phyloP scores from a whole-genome alignment of 768 basidiomycete genomes.

The Psilocybe subaeruginosa region DNA sequence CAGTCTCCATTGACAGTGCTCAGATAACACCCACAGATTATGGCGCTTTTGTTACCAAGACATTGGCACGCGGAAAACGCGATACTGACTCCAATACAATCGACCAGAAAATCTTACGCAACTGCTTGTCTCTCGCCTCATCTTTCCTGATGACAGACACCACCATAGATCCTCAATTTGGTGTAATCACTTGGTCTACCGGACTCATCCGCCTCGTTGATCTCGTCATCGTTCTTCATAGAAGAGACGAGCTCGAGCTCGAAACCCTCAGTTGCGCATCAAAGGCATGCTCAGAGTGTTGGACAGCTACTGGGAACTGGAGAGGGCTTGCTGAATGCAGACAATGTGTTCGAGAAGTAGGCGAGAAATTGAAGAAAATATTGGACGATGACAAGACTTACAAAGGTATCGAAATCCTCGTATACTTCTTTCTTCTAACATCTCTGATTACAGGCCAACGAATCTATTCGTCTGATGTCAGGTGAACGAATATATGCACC shows the following conservation, averaged over 20 bases:
- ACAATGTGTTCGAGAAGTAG: slow-evolving; percentile 63
- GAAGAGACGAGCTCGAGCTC: slow-evolving; percentile 68
- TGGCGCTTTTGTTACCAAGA: slow-evolving; percentile 56
- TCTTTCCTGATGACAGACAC: slow-evolving; percentile 81
- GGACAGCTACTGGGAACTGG: slow-evolving; percentile 74
- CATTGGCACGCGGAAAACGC: slow-evolving; percentile 41
- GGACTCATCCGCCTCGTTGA: slow-evolving; percentile 76
- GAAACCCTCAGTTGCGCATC: slow-evolving; percentile 76
- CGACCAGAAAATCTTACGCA: slow-evolving; percentile 64
- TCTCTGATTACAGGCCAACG: neutral
- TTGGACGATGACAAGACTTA: slow-evolving; percentile 59
- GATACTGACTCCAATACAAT: slow-evolving; percentile 34
- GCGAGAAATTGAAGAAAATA: slow-evolving; percentile 59
- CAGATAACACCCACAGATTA: slow-evolving; percentile 60
- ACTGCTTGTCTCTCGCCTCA: slow-evolving; percentile 69
- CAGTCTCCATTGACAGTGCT: neutral
- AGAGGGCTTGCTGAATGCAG: slow-evolving; percentile 65
- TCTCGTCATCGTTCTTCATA: slow-evolving; percentile 71
- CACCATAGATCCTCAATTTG: slow-evolving; percentile 60
- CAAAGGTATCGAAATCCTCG: slow-evolving; percentile 30
- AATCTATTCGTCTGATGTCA: slow-evolving; percentile 10
- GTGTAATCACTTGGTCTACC: slow-evolving; percentile 62
- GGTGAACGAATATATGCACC: slow-evolving; percentile 43
- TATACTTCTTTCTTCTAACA: slow-evolving; percentile 6
- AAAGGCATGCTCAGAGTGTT: slow-evolving; percentile 78